A percentile compares a stretch with the other conserved stretches of the same genome.
Evolutionary conservation across 192 early-diverging fungal genomes (phyloP).

Genomic region (Coemansia sp.): DNA sequence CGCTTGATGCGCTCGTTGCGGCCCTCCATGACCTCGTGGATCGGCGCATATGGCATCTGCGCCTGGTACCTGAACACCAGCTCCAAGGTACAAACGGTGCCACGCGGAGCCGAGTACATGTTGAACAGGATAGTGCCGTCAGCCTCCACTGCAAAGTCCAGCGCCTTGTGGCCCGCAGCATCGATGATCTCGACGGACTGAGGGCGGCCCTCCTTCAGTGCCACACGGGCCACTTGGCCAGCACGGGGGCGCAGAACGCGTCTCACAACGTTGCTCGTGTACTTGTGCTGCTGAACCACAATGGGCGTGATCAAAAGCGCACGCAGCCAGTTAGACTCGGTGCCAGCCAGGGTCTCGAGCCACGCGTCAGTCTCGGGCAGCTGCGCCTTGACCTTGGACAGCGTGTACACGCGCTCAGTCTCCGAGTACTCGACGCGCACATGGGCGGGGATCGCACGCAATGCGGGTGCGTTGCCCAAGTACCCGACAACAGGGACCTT

Average conservation of each 20-base stretch:
- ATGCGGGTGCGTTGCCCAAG: slow-evolving; percentile 40
- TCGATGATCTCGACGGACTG: background rate
- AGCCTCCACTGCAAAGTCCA: slow-evolving; percentile 53
- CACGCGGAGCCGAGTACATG: slow-evolving; percentile 56
- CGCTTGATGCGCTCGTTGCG: slow-evolving; percentile 79
- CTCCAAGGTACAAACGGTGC: slow-evolving; percentile 68
- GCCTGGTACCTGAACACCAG: slow-evolving; percentile 83
- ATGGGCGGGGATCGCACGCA: background rate
- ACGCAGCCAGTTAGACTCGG: slow-evolving; percentile 72
- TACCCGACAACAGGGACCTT: slow-evolving; percentile 78
- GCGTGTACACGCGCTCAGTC: background rate
- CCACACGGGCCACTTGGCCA: slow-evolving; percentile 44
- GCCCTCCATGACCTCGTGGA: slow-evolving; percentile 63
- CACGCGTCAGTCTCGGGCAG: slow-evolving; percentile 49
- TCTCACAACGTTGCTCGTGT: slow-evolving; percentile 58
- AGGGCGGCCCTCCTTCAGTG: background rate
- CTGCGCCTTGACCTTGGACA: slow-evolving; percentile 2
- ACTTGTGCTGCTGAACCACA: slow-evolving; percentile 72
- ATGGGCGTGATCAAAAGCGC: slow-evolving; percentile 72
- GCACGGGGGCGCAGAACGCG: slow-evolving; percentile 63
- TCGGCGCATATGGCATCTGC: slow-evolving; percentile 72
- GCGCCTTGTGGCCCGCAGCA: background rate
- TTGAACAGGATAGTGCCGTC: slow-evolving; percentile 59
- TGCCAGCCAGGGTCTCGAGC: slow-evolving; percentile 69
- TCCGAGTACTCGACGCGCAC: slow-evolving; percentile 2